Base-by-base conservation (phyloP, 805 yeast species). In the Candida ovalis region DNA sequence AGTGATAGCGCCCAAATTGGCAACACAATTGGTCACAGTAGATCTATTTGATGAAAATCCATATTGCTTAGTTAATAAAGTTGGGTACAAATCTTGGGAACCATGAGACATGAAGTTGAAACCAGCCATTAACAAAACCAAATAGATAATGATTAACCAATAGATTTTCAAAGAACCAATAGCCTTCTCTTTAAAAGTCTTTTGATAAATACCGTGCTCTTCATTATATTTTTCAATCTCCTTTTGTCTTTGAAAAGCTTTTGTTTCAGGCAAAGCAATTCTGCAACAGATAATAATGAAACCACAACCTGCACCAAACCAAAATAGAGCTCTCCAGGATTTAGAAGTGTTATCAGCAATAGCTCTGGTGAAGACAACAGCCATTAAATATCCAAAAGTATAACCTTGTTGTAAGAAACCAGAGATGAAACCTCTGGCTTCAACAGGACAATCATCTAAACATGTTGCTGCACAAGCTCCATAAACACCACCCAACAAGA, bases 361-460 rank as follows among this genome's bases (percentile, higher is more conserved):
- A 30, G 84, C 85, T 62, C 88, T 72, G 51, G 78, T 77, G 68
- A 82, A 84, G 22, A 82, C 71, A 43, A 82, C 86, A 5, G 82
- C 88, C 50, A 83, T 60, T 23, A 84, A 66, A 56, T 82, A 83
- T 22, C 90, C 90, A 42, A 84, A 74, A 1, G 86, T 83, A 56
- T 84, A 88, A 51, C 96, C 96, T 63, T 87, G 86, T 66, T 88
- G 96, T 61, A 88, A 78, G 38, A 86, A 64, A 42, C 88, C 88
- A 32, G 83, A 76, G 42, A 83, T 65, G 49, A 82, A 72, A 41
- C 87, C 84, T 65, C 79, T 70, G 28, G 84, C 78, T 32, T 64
- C 71, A 24, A 62, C 57, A 12, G 84, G 82, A 55, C 78, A 70
- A 61, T 76, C 82, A 52, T 78, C 82, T 36, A 79, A 56, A 17